These are phyloP conservation scores for Coleophoma cylindrospora DNA, from an alignment of 2,329 filamentous ascomycete genomes.

Conservation along the genomic window DNA sequence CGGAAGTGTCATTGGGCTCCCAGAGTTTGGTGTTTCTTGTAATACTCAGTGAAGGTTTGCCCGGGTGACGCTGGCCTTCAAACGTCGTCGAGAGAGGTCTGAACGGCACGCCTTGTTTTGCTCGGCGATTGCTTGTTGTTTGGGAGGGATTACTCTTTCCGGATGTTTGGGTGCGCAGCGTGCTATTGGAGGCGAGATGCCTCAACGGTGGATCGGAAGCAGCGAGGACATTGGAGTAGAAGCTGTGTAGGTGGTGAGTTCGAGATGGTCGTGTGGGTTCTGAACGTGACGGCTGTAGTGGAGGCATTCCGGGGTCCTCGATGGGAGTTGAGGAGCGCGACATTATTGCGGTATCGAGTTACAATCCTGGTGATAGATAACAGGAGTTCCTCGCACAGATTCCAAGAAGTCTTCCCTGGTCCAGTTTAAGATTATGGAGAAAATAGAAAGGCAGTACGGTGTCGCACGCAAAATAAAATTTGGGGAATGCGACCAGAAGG, in stretches of 20 bases:
- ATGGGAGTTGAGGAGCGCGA: too few species aligned
- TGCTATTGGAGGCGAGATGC: slow-evolving; percentile 13
- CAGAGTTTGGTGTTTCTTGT: slow-evolving; percentile 7
- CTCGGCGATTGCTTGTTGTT: background rate
- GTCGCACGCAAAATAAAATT: too few species aligned
- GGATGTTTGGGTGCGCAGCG: slow-evolving; percentile 4
- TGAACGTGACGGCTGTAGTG: background rate
- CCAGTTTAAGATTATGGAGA: too few species aligned
- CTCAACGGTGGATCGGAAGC: slow-evolving; percentile 11
- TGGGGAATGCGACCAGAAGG: too few species aligned
- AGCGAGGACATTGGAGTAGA: slow-evolving; percentile 9
- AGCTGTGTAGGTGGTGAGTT: slow-evolving; percentile 1
- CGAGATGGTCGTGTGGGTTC: background rate
- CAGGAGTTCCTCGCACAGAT: too few species aligned
- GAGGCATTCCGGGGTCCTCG: background rate
- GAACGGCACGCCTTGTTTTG: background rate
- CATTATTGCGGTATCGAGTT: too few species aligned
- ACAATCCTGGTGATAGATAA: too few species aligned
- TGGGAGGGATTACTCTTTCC: background rate
- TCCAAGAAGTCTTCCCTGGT: too few species aligned
- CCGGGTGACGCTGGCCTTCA: slow-evolving; percentile 11
- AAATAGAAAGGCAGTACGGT: too few species aligned
- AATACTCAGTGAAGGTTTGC: slow-evolving; percentile 5
- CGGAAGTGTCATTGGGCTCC: slow-evolving; percentile 2
- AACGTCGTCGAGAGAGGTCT: slow-evolving; percentile 4